phyloP scores from a whole-genome alignment of 345 rosid species.

The Brassica rapa region DNA sequence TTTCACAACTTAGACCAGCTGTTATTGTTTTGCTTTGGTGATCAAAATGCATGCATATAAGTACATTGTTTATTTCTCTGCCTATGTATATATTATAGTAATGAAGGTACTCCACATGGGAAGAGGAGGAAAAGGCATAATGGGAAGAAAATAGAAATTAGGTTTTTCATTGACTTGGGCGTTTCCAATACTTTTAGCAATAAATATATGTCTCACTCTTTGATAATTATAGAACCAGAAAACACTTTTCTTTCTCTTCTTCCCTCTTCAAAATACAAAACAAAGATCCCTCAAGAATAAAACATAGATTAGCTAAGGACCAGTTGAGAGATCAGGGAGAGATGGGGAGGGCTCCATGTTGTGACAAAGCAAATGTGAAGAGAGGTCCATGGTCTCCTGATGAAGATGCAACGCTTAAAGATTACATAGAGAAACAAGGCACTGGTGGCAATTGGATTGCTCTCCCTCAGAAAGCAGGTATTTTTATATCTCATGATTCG shows the following conservation, averaged over 20 bases:
- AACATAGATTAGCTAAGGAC: slow-evolving; percentile 11
- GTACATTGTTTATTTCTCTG: not conserved
- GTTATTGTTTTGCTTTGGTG: slow-evolving; percentile 34
- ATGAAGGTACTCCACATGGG: slow-evolving; percentile 38
- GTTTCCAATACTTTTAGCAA: slow-evolving; percentile 39
- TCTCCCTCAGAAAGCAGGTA: slow-evolving; percentile 83
- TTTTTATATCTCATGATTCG: not conserved
- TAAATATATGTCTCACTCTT: slow-evolving; percentile 34
- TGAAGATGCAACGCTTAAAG: slow-evolving; percentile 86
- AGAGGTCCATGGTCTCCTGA: slow-evolving; percentile 98
- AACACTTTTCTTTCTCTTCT: slow-evolving; percentile 23
- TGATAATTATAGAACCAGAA: slow-evolving; percentile 27
- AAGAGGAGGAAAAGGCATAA: slow-evolving; percentile 27
- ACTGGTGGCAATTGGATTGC: slow-evolving; percentile 87
- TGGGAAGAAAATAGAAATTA: slow-evolving; percentile 32
- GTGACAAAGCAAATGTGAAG: slow-evolving; percentile 89
- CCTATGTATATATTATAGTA: not conserved
- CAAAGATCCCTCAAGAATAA: slow-evolving; percentile 11
- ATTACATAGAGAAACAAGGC: slow-evolving; percentile 59
- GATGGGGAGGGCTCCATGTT: slow-evolving; percentile 95
- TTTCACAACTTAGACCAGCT: slow-evolving; percentile 40
- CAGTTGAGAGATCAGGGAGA: slow-evolving; percentile 19
- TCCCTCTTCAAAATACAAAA: slow-evolving; percentile 24
- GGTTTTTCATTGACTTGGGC: slow-evolving; percentile 41
- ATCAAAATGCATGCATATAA: slow-evolving; percentile 24